Conservation (phyloP, 2,329 filamentous ascomycete species). For the Talaromyces amestolkiae region DNA sequence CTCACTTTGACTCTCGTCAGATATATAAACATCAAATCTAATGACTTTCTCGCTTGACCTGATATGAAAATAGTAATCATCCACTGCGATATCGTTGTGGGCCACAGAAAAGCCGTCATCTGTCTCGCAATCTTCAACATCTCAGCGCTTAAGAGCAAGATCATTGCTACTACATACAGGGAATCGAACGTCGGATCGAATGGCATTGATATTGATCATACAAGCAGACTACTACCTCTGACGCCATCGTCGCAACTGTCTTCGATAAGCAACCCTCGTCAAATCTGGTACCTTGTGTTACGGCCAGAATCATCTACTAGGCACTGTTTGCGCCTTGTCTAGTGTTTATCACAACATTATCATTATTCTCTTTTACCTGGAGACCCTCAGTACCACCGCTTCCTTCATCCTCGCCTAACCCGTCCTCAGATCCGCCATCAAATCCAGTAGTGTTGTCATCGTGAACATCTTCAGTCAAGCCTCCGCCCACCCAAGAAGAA, state of each 20-base stretch:
- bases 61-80: background rate
- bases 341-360: too few species aligned
- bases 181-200: background rate
- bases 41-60: background rate
- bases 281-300: too few species aligned
- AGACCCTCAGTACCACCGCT: too few species aligned
- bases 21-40: background rate
- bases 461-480: background rate
- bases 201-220: background rate
- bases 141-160: background rate
- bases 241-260: too few species aligned
- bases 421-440: background rate
- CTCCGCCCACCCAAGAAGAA: background rate
- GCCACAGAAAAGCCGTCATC: background rate
- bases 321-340: too few species aligned
- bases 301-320: too few species aligned
- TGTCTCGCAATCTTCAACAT: background rate
- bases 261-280: too few species aligned
- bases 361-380: too few species aligned
- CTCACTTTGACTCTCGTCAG: background rate
- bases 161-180: background rate
- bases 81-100: background rate
- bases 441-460: background rate
- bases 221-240: too few species aligned
- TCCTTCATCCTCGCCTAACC: too few species aligned